Conservation (phyloP, 495 filamentous ascomycete species). For the Hypomontagnella submonticulosa region DNA sequence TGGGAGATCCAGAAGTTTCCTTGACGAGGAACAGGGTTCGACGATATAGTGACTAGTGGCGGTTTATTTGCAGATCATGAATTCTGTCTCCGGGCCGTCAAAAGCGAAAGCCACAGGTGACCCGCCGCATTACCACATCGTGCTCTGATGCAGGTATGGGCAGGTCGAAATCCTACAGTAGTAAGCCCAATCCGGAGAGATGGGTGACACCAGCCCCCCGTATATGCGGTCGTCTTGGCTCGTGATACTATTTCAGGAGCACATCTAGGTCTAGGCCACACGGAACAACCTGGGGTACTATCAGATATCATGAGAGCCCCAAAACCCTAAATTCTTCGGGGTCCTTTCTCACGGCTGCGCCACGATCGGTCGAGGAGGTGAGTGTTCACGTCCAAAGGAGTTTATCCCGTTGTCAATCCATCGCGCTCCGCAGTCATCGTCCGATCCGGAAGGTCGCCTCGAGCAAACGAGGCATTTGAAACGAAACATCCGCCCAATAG, state of each 20-base stretch:
- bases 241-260: conserved; percentile 32
- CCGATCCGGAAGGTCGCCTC: no score
- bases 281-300: conserved; percentile 11
- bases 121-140: conserved; percentile 31
- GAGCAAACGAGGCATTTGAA: no score
- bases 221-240: conserved; percentile 14
- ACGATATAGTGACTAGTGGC: conserved; percentile 22
- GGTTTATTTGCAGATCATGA: conserved; percentile 30
- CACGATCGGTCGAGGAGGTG: no score
- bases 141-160: conserved; percentile 22
- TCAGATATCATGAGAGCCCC: conserved; percentile 10
- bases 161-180: conserved; percentile 33
- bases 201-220: conserved; percentile 22
- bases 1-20: conserved; percentile 34
- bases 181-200: conserved; percentile 35
- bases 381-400: no score
- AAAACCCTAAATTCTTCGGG: background rate
- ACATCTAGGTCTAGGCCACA: conserved; percentile 9
- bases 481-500: no score
- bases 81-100: conserved; percentile 16
- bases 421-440: no score
- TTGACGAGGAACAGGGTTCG: conserved; percentile 31
- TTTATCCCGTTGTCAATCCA: no score
- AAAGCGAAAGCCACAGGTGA: conserved; percentile 6
- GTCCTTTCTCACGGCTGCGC: no score